Conservation (phyloP, 1,284 basidiomycete genomes). For the Sanghuangporus baumii region DNA sequence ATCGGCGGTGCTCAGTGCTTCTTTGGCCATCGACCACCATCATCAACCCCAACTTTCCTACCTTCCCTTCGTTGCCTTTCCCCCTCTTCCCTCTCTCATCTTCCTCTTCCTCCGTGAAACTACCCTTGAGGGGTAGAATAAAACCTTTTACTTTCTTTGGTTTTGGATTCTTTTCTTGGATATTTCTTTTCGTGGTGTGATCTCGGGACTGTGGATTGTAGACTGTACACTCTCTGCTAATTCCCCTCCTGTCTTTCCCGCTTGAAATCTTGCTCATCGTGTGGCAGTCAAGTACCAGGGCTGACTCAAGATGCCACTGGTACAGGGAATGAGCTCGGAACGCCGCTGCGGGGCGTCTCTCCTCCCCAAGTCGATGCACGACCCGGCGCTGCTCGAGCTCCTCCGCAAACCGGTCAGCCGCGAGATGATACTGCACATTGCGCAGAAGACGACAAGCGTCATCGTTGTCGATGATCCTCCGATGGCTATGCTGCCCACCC, state of each 20-base stretch:
- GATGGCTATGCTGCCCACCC: slow-evolving; percentile 37
- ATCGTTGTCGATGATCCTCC: slow-evolving; percentile 54
- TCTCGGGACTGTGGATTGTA: not conserved
- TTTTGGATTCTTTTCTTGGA: not conserved
- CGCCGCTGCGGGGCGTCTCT: slow-evolving; percentile 49
- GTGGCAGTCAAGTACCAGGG: not conserved
- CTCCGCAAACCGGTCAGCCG: slow-evolving; percentile 70
- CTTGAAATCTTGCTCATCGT: not conserved
- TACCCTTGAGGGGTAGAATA: not conserved
- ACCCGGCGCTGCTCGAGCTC: slow-evolving; percentile 73
- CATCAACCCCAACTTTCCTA: slow-evolving; percentile 7
- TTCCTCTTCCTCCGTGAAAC: too few species aligned
- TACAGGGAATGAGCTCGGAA: slow-evolving; percentile 2
- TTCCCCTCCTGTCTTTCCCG: not conserved
- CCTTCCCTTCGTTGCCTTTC: not conserved
- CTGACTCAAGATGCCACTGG: not conserved
- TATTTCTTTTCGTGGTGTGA: not conserved
- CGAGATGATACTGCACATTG: slow-evolving; percentile 79
- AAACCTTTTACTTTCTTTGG: not conserved
- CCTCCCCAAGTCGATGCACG: slow-evolving; percentile 61
- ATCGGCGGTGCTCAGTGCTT: not conserved
- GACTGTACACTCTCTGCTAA: not conserved
- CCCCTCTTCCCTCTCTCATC: too few species aligned
- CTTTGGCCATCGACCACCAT: slow-evolving; percentile 17
- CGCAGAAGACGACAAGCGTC: slow-evolving; percentile 57